Percentiles rank a stretch among this genome's conserved stretches.
Evolutionary conservation across 257 asterid genomes (phyloP).

Genomic region (Galeopsis tetrahit): DNA sequence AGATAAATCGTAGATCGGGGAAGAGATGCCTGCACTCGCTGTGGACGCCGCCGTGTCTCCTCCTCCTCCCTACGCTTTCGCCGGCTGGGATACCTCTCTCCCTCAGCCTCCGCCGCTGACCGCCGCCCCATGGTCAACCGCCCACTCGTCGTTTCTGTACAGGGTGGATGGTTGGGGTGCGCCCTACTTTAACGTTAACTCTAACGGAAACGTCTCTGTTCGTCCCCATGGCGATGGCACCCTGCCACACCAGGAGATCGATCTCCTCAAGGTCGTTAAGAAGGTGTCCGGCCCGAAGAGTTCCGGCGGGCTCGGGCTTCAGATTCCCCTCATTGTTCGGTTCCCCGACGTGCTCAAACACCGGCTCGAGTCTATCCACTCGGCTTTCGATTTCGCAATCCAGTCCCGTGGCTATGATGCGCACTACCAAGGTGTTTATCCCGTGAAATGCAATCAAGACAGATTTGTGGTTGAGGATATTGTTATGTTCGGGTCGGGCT

Average conservation of each 20-base stretch:
- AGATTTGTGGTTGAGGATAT: constrained; percentile 87
- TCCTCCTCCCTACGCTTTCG: constrained; percentile 61
- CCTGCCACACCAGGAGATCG: constrained; percentile 84
- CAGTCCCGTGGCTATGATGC: constrained; percentile 66
- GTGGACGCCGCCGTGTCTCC: constrained; percentile 74
- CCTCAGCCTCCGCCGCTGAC: constrained; percentile 51
- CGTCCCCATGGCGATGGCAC: constrained; percentile 68
- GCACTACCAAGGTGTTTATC: constrained; percentile 95
- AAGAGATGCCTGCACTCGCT: constrained; percentile 85
- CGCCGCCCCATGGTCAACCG: constrained; percentile 62
- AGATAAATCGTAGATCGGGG: constrained; percentile 47
- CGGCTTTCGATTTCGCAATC: constrained; percentile 68
- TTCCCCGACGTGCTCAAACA: constrained; percentile 84
- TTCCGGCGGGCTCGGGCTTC: constrained; percentile 82
- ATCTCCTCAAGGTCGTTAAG: constrained; percentile 84
- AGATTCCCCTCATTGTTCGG: constrained; percentile 76
- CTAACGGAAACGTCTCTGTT: constrained; percentile 74
- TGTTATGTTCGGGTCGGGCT: constrained; percentile 78
- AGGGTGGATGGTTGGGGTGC: constrained; percentile 92
- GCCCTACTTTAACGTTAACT: constrained; percentile 84
- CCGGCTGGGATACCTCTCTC: constrained; percentile 62
- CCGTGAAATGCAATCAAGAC: constrained; percentile 96
- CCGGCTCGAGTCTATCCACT: constrained; percentile 74
- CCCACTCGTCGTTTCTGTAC: constrained; percentile 71
- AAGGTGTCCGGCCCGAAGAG: constrained; percentile 74